Base-by-base conservation (phyloP, 805 yeast genomes). In the Wickerhamiella azyma region DNA sequence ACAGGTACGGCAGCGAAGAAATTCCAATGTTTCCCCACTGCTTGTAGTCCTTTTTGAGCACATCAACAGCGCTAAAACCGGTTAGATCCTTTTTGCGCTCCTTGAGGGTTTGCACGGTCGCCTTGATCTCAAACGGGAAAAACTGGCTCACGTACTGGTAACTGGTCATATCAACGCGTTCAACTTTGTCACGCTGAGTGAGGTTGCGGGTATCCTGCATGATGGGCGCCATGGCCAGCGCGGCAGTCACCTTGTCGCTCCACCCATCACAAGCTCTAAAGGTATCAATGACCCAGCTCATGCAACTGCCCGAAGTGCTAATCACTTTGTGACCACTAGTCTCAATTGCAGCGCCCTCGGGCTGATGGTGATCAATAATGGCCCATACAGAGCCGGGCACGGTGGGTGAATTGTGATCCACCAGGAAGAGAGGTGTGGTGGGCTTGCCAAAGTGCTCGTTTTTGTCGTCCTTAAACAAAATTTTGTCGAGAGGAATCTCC, bases 11-110 rank as follows among this genome's bases (percentile, higher is more conserved):
- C 9, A 80, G 64, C 0, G 96, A 81, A 40, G 88, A 74, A 55
- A 89, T 80, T 0, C 97, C 97, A 10, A 85, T 67, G 4, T 52
- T 61, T 2, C 62, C 67, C 65, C 81, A 86, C 55, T 76, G 76
- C 59, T 89, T 89, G 63, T 83, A 89, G 59, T 89, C 98, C 60
- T 86, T 88, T 39, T 79, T 66, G 35, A 92, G 65, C 6, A 92
- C 61, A 43, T 85, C 94, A 5, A 54, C 54, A 5, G 77, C 60
- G 1, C 74, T 55, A 32, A 92, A 66, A 0, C 85, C 86, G 2
- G 61, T 59, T 32, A 88, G 65, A 55, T 84, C 75, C 47, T 71
- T 70, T 59, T 85, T 88, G 16, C 77, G 76, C 2, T 54, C 51
- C 40, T 61, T 66, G 19, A 78, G 55, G 2, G 55, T 54, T 4